Percentiles rank a stretch among this genome's conserved stretches.
Evolutionary conservation across 2,329 filamentous ascomycete species (phyloP).

Genomic region (Huntiella abstrusa): DNA sequence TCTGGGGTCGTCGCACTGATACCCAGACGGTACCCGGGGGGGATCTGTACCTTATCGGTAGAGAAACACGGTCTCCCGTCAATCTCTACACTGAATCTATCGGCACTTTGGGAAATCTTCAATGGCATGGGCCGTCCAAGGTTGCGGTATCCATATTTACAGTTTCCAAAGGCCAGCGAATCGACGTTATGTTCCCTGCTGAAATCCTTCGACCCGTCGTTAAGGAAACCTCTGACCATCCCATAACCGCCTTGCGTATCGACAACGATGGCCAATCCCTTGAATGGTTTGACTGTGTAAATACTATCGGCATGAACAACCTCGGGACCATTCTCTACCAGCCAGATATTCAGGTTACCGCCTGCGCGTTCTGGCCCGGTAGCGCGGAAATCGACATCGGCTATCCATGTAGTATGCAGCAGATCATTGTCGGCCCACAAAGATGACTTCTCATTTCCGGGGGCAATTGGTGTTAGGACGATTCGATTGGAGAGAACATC

Average conservation of each 20-base stretch:
- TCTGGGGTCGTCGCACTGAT: conserved; percentile 77
- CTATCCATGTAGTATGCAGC: conserved; percentile 52
- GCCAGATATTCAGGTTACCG: conserved; percentile 90
- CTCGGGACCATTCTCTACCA: conserved; percentile 48
- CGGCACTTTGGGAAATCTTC: conserved; percentile 46
- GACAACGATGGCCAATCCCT: conserved; percentile 74
- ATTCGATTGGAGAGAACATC: conserved; percentile 72
- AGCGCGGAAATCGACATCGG: conserved; percentile 73
- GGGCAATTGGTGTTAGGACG: conserved; percentile 74
- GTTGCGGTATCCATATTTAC: conserved; percentile 79
- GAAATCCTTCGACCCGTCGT: conserved; percentile 73
- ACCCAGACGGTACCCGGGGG: conserved; percentile 66
- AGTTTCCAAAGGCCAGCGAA: conserved; percentile 80
- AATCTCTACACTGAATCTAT: conserved; percentile 56
- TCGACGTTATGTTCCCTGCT: conserved; percentile 59
- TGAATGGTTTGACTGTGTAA: conserved; percentile 70
- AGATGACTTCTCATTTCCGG: conserved; percentile 68
- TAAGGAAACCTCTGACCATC: conserved; percentile 78
- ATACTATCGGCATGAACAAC: conserved; percentile 55
- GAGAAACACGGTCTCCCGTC: conserved; percentile 73
- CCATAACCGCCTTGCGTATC: conserved; percentile 66
- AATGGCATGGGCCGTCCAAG: conserved; percentile 67
- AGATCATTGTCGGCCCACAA: conserved; percentile 56
- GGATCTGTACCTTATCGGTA: conserved; percentile 59
- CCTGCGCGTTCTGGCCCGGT: conserved; percentile 68